These are phyloP conservation scores for Boechera divaricarpa DNA, from an alignment of 345 rosid genomes.

Conservation along the genomic window DNA sequence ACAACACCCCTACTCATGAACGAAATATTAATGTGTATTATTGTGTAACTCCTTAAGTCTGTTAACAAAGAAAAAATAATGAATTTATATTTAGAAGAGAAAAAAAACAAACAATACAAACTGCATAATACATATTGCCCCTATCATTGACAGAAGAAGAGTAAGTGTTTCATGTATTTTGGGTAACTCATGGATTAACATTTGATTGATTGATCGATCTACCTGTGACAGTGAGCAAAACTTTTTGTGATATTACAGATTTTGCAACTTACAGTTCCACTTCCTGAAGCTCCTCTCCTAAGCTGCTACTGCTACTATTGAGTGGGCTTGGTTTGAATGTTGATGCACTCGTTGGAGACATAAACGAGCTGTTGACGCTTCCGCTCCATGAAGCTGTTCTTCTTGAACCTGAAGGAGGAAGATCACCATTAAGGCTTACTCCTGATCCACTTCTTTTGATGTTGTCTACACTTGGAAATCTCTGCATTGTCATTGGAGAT, in stretches of 20 bases:
- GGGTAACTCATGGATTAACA: constrained; percentile 46
- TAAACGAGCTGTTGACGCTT: constrained; percentile 53
- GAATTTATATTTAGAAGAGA: constrained; percentile 23
- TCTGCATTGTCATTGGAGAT: constrained; percentile 55
- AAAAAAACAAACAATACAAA: constrained; percentile 11
- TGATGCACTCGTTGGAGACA: constrained; percentile 42
- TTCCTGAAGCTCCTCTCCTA: constrained; percentile 88
- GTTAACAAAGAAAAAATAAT: constrained; percentile 31
- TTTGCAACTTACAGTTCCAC: constrained; percentile 74
- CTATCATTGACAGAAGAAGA: constrained; percentile 29
- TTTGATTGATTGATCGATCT: constrained; percentile 30
- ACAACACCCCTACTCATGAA: neutral
- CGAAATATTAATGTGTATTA: constrained; percentile 18
- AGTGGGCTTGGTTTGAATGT: constrained; percentile 43
- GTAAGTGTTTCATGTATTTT: constrained; percentile 14
- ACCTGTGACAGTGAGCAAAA: constrained; percentile 37
- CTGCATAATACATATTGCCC: constrained; percentile 34
- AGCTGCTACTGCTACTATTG: constrained; percentile 57
- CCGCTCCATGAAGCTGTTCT: constrained; percentile 95
- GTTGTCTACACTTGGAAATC: constrained; percentile 76
- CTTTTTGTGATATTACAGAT: constrained; percentile 32
- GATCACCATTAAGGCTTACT: constrained; percentile 40
- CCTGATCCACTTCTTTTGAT: constrained; percentile 47
- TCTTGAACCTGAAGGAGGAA: constrained; percentile 52
- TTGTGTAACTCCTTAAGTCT: constrained; percentile 23